These are phyloP conservation scores for Exophiala calicioides DNA, from an alignment of 2,329 filamentous ascomycete species.

Conservation along the genomic window DNA sequence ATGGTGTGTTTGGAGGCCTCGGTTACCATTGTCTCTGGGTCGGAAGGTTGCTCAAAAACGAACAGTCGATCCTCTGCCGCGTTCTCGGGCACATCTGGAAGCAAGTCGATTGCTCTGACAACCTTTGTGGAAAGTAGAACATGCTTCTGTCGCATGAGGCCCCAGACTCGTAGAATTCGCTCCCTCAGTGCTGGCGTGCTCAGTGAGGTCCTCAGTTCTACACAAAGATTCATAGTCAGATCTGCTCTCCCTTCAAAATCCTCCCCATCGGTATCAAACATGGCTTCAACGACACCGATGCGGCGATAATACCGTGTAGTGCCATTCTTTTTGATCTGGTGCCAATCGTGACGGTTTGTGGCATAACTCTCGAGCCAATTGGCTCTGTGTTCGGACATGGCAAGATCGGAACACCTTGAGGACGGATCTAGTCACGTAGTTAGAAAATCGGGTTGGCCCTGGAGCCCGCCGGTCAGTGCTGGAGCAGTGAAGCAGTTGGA, in stretches of 20 bases:
- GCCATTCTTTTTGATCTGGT: not conserved
- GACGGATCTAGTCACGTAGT: too few species aligned
- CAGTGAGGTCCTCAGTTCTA: constrained; percentile 21
- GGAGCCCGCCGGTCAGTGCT: too few species aligned
- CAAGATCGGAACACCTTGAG: not conserved
- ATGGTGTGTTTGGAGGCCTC: constrained; percentile 14
- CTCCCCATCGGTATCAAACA: constrained; percentile 27
- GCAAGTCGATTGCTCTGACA: constrained; percentile 1
- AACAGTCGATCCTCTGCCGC: constrained; percentile 21
- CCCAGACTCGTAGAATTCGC: constrained; percentile 23
- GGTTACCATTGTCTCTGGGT: constrained; percentile 5
- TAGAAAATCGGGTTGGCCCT: too few species aligned
- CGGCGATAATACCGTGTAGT: constrained; percentile 12
- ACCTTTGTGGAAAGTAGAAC: constrained; percentile 22
- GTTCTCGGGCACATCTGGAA: not conserved
- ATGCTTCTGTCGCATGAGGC: constrained; percentile 26
- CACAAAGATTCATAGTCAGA: constrained; percentile 20
- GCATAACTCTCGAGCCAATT: constrained; percentile 22
- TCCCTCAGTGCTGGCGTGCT: constrained; percentile 8
- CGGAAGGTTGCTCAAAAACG: constrained; percentile 17
- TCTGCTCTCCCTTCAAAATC: constrained; percentile 29
- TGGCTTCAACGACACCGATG: constrained; percentile 26
- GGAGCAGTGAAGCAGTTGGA: too few species aligned
- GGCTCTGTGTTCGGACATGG: not conserved
- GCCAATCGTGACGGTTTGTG: constrained; percentile 19